Evolutionary conservation across 129 eudicot species (phyloP).

Genomic region (Saussurea involucrata): DNA sequence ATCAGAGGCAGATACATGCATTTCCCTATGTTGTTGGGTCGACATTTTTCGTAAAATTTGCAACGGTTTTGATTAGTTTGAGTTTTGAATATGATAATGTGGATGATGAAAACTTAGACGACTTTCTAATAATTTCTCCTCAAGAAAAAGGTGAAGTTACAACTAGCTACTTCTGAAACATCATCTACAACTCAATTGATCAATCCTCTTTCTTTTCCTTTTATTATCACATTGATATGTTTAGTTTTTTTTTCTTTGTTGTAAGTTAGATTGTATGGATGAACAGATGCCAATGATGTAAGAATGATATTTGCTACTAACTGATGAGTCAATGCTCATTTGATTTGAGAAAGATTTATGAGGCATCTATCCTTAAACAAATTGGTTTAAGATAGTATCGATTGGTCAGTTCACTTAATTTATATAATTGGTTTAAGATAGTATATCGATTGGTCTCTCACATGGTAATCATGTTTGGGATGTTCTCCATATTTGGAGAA

Average conservation of each 20-base stretch:
- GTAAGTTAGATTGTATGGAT: neutral
- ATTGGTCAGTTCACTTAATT: neutral
- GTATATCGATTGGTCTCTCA: neutral
- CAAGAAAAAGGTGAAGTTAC: neutral
- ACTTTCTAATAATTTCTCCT: neutral
- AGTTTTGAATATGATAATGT: neutral
- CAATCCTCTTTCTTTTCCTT: neutral
- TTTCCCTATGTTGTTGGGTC: neutral
- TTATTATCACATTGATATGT: neutral
- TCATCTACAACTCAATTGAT: neutral
- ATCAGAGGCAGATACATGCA: neutral
- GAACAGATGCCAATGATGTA: neutral
- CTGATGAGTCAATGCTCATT: too few species aligned
- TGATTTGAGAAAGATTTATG: too few species aligned
- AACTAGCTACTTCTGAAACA: slow-evolving; percentile 13
- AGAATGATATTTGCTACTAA: too few species aligned
- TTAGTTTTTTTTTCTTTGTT: neutral
- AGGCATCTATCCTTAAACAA: too few species aligned
- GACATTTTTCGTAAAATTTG: neutral
- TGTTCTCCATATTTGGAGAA: too few species aligned
- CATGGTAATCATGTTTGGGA: too few species aligned
- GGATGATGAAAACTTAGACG: neutral
- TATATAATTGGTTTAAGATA: too few species aligned
- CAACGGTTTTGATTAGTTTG: neutral
- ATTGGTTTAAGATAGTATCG: too few species aligned